phyloP scores from a whole-genome alignment of 257 asterid genomes.

The Forsythia viridissima region DNA sequence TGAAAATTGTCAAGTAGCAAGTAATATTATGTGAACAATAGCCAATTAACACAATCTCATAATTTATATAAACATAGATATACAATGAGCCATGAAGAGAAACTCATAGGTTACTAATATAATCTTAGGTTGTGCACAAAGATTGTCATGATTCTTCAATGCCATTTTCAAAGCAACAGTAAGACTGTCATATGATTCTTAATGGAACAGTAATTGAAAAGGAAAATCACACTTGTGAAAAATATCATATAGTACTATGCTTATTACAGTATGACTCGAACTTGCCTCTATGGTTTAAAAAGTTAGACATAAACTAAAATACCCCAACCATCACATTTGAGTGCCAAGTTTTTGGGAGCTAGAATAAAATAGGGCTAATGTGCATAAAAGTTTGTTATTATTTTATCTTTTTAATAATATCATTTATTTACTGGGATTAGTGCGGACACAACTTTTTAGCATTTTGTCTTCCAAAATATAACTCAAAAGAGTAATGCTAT shows the following conservation, averaged over 20 bases:
- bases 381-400: not conserved
- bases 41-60: not conserved
- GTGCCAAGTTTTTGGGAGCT: not conserved
- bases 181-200: not conserved
- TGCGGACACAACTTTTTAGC: not conserved
- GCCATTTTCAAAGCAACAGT: constrained; percentile 6
- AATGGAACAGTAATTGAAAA: not conserved
- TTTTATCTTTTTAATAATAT: too few species aligned
- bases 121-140: not conserved
- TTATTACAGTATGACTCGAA: not conserved
- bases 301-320: too few species aligned
- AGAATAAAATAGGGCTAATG: not conserved
- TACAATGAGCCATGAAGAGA: not conserved
- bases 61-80: not conserved
- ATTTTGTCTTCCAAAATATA: not conserved
- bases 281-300: not conserved
- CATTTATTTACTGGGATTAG: not conserved
- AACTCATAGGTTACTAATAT: not conserved
- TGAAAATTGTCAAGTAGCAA: constrained; percentile 8
- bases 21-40: not conserved
- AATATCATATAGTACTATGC: not conserved
- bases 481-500: not conserved
- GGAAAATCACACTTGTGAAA: not conserved
- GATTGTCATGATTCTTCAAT: not conserved
- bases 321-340: not conserved